A percentile compares a stretch with the other conserved stretches of the same genome.
Conservation (phyloP, 2,329 filamentous ascomycete genomes). For the Microcyclosporella mali region DNA sequence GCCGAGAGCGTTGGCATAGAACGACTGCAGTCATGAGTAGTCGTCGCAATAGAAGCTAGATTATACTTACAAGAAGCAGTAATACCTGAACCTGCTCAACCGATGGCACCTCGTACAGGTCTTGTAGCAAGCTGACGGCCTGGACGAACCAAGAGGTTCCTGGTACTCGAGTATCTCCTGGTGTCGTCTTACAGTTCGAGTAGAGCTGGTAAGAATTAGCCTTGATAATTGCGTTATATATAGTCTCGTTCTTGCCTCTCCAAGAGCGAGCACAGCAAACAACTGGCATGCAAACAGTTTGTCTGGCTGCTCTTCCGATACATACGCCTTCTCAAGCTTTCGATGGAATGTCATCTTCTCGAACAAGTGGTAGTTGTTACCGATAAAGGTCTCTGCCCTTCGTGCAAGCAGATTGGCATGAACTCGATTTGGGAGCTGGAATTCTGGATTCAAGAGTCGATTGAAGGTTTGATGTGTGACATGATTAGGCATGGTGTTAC, state of each 20-base stretch:
- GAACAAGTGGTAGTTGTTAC: conserved; percentile 40
- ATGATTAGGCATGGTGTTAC: conserved; percentile 17
- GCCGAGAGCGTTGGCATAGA: conserved; percentile 43
- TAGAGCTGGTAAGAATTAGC: conserved; percentile 29
- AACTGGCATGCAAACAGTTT: conserved; percentile 38
- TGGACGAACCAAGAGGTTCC: conserved; percentile 41
- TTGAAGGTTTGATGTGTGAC: conserved; percentile 16
- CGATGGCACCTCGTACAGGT: conserved; percentile 39
- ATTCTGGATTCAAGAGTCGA: conserved; percentile 11
- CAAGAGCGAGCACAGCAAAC: conserved; percentile 43
- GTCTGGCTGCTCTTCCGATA: conserved; percentile 31
- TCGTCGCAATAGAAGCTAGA: neutral
- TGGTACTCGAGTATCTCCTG: conserved; percentile 33
- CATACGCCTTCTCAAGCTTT: conserved; percentile 36
- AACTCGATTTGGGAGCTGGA: conserved; percentile 22
- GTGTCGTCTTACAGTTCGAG: conserved; percentile 34
- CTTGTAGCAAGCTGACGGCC: conserved; percentile 36
- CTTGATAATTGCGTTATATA: too few relatives aligned
- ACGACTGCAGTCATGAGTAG: conserved; percentile 30
- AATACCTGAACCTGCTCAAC: conserved; percentile 44
- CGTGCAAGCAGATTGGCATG: conserved; percentile 22
- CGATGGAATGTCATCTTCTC: conserved; percentile 36
- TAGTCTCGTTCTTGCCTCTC: conserved; percentile 25
- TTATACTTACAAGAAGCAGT: conserved; percentile 38
- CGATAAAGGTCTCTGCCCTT: conserved; percentile 28